phyloP scores from a whole-genome alignment of 495 filamentous ascomycete genomes.

The Parathielavia appendiculata region DNA sequence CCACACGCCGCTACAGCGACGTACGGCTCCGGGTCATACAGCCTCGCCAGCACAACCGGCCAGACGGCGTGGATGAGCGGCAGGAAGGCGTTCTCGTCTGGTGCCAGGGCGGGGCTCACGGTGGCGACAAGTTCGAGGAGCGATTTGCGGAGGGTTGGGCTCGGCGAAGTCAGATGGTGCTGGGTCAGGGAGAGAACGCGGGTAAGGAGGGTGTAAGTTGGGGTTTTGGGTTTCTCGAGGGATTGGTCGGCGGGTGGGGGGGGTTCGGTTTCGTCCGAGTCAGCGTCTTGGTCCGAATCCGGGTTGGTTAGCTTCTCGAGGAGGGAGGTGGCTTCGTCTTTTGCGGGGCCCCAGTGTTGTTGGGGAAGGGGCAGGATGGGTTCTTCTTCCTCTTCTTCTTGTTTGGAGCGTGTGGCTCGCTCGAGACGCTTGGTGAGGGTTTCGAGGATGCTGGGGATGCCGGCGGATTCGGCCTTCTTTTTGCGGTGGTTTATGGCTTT shows the following conservation, averaged over 20 bases:
- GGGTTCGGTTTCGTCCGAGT: slow-evolving; percentile 37
- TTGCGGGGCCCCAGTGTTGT: slow-evolving; percentile 34
- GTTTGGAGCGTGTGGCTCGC: slow-evolving; percentile 10
- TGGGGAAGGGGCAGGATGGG: slow-evolving; percentile 22
- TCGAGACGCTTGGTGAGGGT: slow-evolving; percentile 24
- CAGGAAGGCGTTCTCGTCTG: slow-evolving; percentile 74
- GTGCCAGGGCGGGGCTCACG: slow-evolving; percentile 60
- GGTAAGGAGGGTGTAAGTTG: slow-evolving; percentile 59
- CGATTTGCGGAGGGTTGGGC: slow-evolving; percentile 68
- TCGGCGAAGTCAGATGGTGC: slow-evolving; percentile 79
- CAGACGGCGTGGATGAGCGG: slow-evolving; percentile 86
- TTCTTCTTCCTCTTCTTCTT: slow-evolving; percentile 34
- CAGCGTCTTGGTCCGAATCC: neutral
- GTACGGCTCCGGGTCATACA: slow-evolving; percentile 70
- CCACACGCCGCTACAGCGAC: slow-evolving; percentile 66
- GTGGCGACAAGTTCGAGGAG: slow-evolving; percentile 69
- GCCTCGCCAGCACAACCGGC: slow-evolving; percentile 66
- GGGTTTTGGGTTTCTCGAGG: slow-evolving; percentile 20
- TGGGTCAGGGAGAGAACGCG: slow-evolving; percentile 67
- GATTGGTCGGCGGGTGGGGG: slow-evolving; percentile 43
- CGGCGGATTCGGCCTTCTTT: neutral
- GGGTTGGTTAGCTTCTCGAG: slow-evolving; percentile 35
- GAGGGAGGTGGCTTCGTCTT: slow-evolving; percentile 36
- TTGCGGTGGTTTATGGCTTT: slow-evolving; percentile 39
- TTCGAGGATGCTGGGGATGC: slow-evolving; percentile 19